Percentiles rank a stretch among this genome's conserved stretches.
These are phyloP conservation scores for Acidiella bohemica DNA, from an alignment of 495 filamentous ascomycete species.

Conservation along the genomic window DNA sequence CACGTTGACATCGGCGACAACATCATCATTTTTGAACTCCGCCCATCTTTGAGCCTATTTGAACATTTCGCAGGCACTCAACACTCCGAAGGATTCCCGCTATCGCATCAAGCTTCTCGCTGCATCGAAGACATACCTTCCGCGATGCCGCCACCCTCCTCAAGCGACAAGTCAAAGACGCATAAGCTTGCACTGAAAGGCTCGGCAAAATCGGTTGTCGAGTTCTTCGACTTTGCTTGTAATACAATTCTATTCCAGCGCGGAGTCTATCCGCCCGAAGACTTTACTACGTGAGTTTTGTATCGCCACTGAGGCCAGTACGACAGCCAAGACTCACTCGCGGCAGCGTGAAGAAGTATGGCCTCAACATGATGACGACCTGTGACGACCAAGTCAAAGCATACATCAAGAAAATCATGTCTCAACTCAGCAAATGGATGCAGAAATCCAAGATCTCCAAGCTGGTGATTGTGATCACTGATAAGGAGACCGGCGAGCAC, in stretches of 20 bases:
- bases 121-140: too few relatives aligned
- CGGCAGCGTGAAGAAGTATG: conserved; percentile 95
- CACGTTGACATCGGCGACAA: background rate
- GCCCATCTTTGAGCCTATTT: too few relatives aligned
- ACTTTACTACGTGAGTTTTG: conserved; percentile 85
- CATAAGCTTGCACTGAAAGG: conserved; percentile 93
- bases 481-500: conserved; percentile 91
- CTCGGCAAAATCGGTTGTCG: conserved; percentile 51
- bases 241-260: conserved; percentile 96
- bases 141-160: conserved; percentile 30
- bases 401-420: conserved; percentile 98
- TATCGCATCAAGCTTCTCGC: too few relatives aligned
- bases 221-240: conserved; percentile 97
- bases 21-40: too few relatives aligned
- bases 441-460: conserved; percentile 88
- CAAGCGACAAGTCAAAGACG: conserved; percentile 76
- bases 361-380: conserved; percentile 94
- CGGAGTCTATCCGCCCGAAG: conserved; percentile 93
- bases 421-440: conserved; percentile 93
- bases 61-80: too few relatives aligned
- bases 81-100: too few relatives aligned
- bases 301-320: too few relatives aligned
- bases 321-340: too few relatives aligned
- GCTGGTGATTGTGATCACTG: conserved; percentile 87
- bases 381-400: conserved; percentile 96